Evolutionary conservation across 345 rosid species (phyloP), one percentile per base, ranked within the genome.

Genomic region (Odontarrhena argentea): DNA sequence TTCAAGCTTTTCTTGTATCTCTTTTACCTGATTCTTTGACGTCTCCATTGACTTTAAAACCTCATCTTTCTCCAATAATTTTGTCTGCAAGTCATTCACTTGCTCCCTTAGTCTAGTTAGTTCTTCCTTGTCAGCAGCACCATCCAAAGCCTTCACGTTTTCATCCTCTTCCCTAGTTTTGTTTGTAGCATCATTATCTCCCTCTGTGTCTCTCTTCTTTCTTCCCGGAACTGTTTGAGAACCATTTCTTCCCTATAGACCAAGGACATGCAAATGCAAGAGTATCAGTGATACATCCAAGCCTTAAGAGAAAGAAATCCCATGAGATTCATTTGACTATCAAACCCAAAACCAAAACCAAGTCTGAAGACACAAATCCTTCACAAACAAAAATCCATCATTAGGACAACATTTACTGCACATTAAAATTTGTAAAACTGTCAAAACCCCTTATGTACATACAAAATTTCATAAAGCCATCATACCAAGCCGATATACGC

Each of bases 11-110:
- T 44, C 76, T 41, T 78, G 73, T 44, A 85, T 70, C 74, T 78
- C 73, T 43, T 76, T 76, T 46, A 81, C 76, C 79, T 84, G 82
- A n/a, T 74, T 76, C 69, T 78, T 80, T 47, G 83, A 76, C 55
- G 72, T 50, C 67, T 88, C 96, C 41, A 79, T 77, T 7, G 90
- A 81, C 77, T 83, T 87, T 70, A 91, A 75, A 63, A 91, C 79
- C 47, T 95, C 99, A 66, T 95, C 99, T 77, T 87, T 95, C 73
- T 88, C 96, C 6, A 75, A 44, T 51, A 95, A 52, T 81, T 85
- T 86, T 54, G 67, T 69, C 57, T 86, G 90, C 73, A 95, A 77
- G 60, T 86, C 96, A 67, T 77, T 88, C 73, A 88, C 78, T 76
- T 94, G 87, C 65, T 81, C 96, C 63, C 85, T 82, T 64, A 94